Evolutionary conservation across 208 protist genomes (phyloP).

Genomic region (Acanthamoeba castellanii): DNA sequence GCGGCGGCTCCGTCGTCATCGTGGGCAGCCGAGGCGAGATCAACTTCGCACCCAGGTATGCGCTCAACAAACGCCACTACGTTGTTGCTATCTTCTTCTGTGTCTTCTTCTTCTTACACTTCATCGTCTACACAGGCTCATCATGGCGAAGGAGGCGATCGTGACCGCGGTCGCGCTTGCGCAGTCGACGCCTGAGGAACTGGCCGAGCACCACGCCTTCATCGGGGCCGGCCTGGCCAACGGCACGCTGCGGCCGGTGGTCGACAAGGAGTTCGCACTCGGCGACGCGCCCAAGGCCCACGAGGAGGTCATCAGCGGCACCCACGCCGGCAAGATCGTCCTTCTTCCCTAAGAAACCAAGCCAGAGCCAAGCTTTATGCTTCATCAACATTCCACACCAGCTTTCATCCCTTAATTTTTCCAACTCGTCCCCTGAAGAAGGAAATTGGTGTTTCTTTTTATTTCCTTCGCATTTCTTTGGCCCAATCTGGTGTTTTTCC

Average conservation of each 20-base stretch:
- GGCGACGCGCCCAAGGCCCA: constrained; percentile 55
- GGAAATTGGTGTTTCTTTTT: too few species aligned
- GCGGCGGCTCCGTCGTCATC: constrained; percentile 27
- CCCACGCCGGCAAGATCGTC: constrained; percentile 59
- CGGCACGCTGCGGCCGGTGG: constrained; percentile 37
- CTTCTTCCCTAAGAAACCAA: constrained; percentile 1
- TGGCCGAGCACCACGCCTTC: constrained; percentile 39
- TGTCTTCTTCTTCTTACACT: too few species aligned
- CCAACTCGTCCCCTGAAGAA: too few species aligned
- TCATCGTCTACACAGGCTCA: background rate
- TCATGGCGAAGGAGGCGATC: constrained; percentile 58
- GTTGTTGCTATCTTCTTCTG: too few species aligned
- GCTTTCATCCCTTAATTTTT: too few species aligned
- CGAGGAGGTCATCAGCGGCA: constrained; percentile 18
- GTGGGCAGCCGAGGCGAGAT: constrained; percentile 71
- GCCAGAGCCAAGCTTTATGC: too few species aligned
- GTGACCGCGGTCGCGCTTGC: constrained; percentile 40
- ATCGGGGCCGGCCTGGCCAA: constrained; percentile 37
- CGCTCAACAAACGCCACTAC: too few species aligned
- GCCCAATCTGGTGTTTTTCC: too few species aligned
- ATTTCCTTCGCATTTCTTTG: too few species aligned
- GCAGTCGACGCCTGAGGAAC: background rate
- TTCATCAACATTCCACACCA: too few species aligned
- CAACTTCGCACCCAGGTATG: constrained; percentile 55
- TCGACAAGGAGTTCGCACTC: constrained; percentile 66